Conservation (phyloP, 1,139 yeast genomes). For the Pichia sp. region DNA sequence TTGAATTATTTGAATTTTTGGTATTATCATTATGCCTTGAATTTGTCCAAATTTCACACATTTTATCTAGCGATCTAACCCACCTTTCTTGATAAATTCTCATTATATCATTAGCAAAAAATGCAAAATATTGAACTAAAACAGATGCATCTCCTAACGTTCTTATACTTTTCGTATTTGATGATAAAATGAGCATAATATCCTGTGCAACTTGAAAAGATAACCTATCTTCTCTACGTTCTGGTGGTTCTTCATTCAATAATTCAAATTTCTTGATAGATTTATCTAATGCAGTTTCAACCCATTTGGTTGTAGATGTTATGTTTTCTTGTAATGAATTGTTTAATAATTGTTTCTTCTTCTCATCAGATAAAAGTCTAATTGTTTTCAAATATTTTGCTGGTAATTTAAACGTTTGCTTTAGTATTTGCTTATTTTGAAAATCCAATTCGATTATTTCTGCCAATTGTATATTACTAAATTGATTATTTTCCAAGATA, state of each 20-base stretch:
- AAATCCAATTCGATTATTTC: conserved; percentile 60
- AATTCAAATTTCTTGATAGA: conserved; percentile 20
- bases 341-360: conserved; percentile 20
- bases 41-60: conserved; percentile 8
- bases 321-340: conserved; percentile 24
- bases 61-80: conserved; percentile 18
- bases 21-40: background rate
- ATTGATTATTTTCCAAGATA: conserved; percentile 16
- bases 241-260: conserved; percentile 25
- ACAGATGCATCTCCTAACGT: conserved; percentile 25
- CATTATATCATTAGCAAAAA: conserved; percentile 21
- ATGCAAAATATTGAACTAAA: conserved; percentile 21
- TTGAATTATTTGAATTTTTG: conserved; percentile 6
- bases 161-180: conserved; percentile 23
- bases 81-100: conserved; percentile 21
- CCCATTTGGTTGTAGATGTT: conserved; percentile 24
- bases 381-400: conserved; percentile 29
- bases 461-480: conserved; percentile 16
- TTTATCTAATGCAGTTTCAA: conserved; percentile 21
- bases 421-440: conserved; percentile 50
- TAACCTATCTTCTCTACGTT: conserved; percentile 20
- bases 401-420: conserved; percentile 38
- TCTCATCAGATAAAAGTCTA: conserved; percentile 19
- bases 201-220: conserved; percentile 27
- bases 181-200: conserved; percentile 23